Conservation (phyloP, 225 moss, liverwort and hornwort genomes). For the Climacium dendroides region DNA sequence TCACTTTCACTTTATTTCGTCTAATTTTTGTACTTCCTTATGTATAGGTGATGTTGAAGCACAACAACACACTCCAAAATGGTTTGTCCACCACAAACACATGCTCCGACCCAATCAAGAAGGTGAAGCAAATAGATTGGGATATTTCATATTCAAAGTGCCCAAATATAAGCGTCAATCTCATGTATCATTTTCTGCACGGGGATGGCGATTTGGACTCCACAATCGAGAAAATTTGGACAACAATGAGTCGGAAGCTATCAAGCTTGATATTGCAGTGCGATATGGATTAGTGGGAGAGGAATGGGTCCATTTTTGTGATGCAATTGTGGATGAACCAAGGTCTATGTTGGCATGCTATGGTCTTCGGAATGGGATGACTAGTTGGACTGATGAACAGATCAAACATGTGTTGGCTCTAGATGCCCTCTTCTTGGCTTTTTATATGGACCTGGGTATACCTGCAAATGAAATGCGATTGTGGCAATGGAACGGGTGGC, state of each 20-base stretch:
- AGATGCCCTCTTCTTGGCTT: neutral
- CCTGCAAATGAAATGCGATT: accelerated
- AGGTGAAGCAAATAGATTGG: accelerated
- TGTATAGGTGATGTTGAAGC: neutral
- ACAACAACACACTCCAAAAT: accelerated
- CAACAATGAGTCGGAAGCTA: accelerated
- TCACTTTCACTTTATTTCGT: neutral
- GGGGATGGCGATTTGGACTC: accelerated
- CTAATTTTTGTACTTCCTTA: neutral
- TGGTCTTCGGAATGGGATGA: neutral
- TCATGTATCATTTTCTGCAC: accelerated
- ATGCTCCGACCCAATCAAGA: neutral
- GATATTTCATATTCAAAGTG: neutral
- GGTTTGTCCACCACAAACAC: neutral
- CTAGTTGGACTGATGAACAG: neutral
- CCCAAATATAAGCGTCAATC: accelerated
- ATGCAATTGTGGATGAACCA: neutral
- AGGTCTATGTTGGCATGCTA: neutral
- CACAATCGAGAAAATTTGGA: neutral
- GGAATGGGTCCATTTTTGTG: neutral
- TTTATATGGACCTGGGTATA: accelerated
- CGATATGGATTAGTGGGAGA: neutral
- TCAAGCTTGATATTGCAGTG: neutral
- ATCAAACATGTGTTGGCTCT: neutral
- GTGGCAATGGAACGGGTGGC: accelerated